phyloP scores from a whole-genome alignment of 2,329 filamentous ascomycete species.

The Aplosporella prunicola region DNA sequence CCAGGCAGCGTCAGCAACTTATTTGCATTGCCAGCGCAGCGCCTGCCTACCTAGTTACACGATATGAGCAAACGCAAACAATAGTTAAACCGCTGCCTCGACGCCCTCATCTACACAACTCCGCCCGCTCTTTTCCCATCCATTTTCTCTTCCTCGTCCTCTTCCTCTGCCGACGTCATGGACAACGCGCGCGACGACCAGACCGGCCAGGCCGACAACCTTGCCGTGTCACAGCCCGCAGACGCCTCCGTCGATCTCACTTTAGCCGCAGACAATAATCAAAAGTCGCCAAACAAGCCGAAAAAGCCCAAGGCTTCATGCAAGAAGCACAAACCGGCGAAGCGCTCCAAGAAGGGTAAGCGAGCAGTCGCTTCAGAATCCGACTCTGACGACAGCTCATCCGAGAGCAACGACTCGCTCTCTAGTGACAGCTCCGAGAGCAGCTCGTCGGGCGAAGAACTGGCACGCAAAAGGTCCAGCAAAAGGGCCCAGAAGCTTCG shows the following conservation, averaged over 20 bases:
- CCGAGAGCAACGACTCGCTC: slow-evolving; percentile 13
- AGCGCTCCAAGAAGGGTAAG: slow-evolving; percentile 10
- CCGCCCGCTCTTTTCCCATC: neutral
- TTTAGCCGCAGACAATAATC: slow-evolving; percentile 12
- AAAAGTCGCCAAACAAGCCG: slow-evolving; percentile 6
- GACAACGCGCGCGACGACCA: slow-evolving; percentile 9
- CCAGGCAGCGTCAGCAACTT: no score
- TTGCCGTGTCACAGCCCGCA: slow-evolving; percentile 8
- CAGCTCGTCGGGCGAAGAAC: slow-evolving; percentile 6
- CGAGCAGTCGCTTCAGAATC: slow-evolving; percentile 12
- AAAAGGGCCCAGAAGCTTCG: slow-evolving; percentile 22
- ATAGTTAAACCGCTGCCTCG: neutral
- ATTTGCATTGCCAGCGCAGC: no score
- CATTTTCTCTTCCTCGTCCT: slow-evolving; percentile 3
- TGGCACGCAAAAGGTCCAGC: slow-evolving; percentile 11
- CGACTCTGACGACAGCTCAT: slow-evolving; percentile 15
- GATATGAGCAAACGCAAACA: neutral
- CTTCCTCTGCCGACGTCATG: slow-evolving; percentile 8
- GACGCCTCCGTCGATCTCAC: no score
- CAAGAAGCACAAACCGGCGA: neutral
- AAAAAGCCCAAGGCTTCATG: slow-evolving; percentile 12
- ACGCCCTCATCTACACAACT: neutral
- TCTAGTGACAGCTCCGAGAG: slow-evolving; percentile 12
- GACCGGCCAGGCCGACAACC: slow-evolving; percentile 1
- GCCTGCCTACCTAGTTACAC: no score